Percentiles rank a stretch among this genome's conserved stretches.
Conservation (phyloP, 495 filamentous ascomycete species). For the Trichodelitschia bisporula region DNA sequence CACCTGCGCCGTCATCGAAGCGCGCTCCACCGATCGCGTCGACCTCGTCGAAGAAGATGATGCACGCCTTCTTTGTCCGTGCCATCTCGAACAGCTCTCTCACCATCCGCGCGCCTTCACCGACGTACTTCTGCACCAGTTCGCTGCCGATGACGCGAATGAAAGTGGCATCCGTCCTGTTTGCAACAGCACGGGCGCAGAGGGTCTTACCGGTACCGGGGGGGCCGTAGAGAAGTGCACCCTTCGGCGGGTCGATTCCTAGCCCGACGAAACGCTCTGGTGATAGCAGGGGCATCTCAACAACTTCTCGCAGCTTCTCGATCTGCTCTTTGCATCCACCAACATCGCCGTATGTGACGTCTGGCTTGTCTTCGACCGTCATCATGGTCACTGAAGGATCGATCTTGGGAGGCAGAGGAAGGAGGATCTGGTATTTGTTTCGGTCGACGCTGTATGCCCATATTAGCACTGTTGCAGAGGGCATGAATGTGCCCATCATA, state of each 20-base stretch:
- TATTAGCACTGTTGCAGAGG: slow-evolving; percentile 1
- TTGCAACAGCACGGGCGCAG: slow-evolving; percentile 89
- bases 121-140: slow-evolving; percentile 95
- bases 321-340: slow-evolving; percentile 99
- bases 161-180: slow-evolving; percentile 93
- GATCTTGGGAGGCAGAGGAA: slow-evolving; percentile 96
- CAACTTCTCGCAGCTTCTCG: slow-evolving; percentile 93
- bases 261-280: slow-evolving; percentile 93
- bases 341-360: slow-evolving; percentile 96
- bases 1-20: slow-evolving; percentile 92
- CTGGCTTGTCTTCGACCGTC: slow-evolving; percentile 98
- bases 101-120: slow-evolving; percentile 94
- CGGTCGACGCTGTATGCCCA: slow-evolving; percentile 48
- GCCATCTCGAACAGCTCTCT: slow-evolving; percentile 99
- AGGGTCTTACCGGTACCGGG: slow-evolving; percentile 96
- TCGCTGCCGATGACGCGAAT: slow-evolving; percentile 96
- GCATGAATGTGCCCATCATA: slow-evolving; percentile 16
- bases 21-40: slow-evolving; percentile 95
- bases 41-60: slow-evolving; percentile 99
- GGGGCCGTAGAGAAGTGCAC: slow-evolving; percentile 86
- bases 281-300: slow-evolving; percentile 91
- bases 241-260: slow-evolving; percentile 95
- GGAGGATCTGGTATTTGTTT: slow-evolving; percentile 95
- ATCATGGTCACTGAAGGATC: slow-evolving; percentile 99
- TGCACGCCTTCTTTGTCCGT: slow-evolving; percentile 96